phyloP scores from a whole-genome alignment of 257 asterid genomes.

The Salvia hispanica region DNA sequence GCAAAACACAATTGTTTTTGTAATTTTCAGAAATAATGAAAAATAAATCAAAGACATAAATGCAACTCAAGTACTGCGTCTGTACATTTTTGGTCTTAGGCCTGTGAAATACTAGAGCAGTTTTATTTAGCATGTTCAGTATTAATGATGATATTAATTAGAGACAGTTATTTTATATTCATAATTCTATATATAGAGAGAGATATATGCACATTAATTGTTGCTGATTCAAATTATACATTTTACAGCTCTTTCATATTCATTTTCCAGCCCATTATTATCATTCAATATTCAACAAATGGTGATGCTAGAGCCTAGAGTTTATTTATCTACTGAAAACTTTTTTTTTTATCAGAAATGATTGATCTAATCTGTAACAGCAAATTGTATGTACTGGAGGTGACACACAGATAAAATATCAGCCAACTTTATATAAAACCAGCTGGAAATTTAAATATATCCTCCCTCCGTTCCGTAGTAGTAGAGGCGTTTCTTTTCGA shows the following conservation, averaged over 20 bases:
- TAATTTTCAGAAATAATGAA: too few species aligned
- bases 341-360: conserved; percentile 3
- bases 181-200: too few species aligned
- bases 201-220: too few species aligned
- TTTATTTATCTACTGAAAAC: too few species aligned
- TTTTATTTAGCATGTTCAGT: background rate
- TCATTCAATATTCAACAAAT: too few species aligned
- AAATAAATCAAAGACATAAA: background rate
- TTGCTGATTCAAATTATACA: too few species aligned
- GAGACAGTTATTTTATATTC: too few species aligned
- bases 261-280: background rate
- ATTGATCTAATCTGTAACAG: conserved; percentile 19
- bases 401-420: conserved; percentile 31
- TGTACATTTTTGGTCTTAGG: background rate
- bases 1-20: too few species aligned
- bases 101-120: background rate
- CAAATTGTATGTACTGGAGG: conserved; percentile 22
- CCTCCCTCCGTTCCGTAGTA: too few species aligned
- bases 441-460: conserved; percentile 26
- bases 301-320: too few species aligned
- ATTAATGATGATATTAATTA: conserved; percentile 10
- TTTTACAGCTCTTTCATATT: too few species aligned
- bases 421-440: conserved; percentile 24
- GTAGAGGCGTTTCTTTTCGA: too few species aligned
- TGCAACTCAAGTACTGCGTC: background rate